phyloP scores from a whole-genome alignment of 2,329 filamentous ascomycete genomes.

The Ceratocystis diversiconidia region DNA sequence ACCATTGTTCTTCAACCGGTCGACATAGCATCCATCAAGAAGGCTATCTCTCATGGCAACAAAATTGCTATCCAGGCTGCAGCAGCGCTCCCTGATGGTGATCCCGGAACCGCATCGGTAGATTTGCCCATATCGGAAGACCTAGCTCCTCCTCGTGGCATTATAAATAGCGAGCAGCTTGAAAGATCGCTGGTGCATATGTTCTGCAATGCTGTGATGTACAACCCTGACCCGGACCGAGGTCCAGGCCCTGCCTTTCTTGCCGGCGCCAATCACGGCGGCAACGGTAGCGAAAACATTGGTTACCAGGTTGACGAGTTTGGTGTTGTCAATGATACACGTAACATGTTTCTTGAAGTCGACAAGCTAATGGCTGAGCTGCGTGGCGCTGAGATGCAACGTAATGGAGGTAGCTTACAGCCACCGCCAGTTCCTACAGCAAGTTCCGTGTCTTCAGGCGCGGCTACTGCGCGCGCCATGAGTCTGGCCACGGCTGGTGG shows the following conservation, averaged over 20 bases:
- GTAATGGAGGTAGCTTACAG: constrained; percentile 25
- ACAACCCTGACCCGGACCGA: constrained; percentile 69
- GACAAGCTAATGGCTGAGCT: constrained; percentile 64
- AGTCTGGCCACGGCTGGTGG: constrained; percentile 29
- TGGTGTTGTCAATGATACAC: constrained; percentile 72
- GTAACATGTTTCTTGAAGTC: constrained; percentile 80
- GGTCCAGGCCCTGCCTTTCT: constrained; percentile 52
- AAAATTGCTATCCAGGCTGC: constrained; percentile 47
- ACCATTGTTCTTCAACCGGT: constrained; percentile 60
- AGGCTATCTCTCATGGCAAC: constrained; percentile 60
- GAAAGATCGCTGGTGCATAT: constrained; percentile 91
- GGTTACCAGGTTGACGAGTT: constrained; percentile 64
- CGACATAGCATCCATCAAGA: constrained; percentile 63
- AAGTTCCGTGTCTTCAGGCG: constrained; percentile 19
- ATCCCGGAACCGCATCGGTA: constrained; percentile 41
- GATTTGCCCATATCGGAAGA: constrained; percentile 60
- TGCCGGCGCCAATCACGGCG: constrained; percentile 27
- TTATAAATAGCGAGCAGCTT: constrained; percentile 84
- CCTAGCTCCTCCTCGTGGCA: constrained; percentile 69
- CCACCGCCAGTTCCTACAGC: constrained; percentile 19
- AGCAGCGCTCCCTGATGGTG: constrained; percentile 43
- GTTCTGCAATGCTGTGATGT: constrained; percentile 98
- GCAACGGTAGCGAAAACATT: constrained; percentile 29
- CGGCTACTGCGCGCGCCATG: constrained; percentile 22
- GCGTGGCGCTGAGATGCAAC: constrained; percentile 54